Base-by-base conservation (phyloP, 805 yeast genomes). In the Ogataea trehalophila region DNA sequence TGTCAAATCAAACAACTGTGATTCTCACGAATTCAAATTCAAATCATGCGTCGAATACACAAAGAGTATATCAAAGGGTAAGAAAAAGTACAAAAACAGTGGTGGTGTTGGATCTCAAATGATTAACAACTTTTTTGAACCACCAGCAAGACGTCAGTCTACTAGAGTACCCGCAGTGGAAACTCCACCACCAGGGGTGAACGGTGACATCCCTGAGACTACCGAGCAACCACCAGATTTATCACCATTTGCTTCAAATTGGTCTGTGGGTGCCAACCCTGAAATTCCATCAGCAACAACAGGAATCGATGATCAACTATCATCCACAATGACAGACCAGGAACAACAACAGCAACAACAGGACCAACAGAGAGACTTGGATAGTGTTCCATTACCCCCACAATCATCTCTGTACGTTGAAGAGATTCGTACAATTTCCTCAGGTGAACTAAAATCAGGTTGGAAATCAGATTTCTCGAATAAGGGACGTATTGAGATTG, bases 381-480 rank as follows among this genome's bases (percentile, higher is more conserved):
- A 33, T 18, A 42, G 16, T 6, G 15, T 37, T 20, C 48, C 48
- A 13, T 33, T 42, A 26, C 47, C 62, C 42, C 53, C 35, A 4
- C 50, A 51, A 1, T 39, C 58, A 1, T 56, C 51, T 4, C 50
- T 86, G 14, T 85, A 76, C 56, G 65, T 81, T 13, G 95, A 90
- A 63, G 96, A 91, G 59, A 76, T 77, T 7, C 75, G 91, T 31
- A 79, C 87, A 5, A 70, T 94, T 8, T 77, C 84, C 13, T 77
- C 81, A 46, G 97, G 97, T 11, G 96, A 87, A 51, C 67, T 89
- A 60, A 87, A 86, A 61, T 74, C 78, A 31, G 99, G 99, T 4
- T 94, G 99, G 99, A 94, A 94, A 64, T 81, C 94, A 1, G 99
- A 94, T 66, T 91, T 85, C 62, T 67, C 81, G 6, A 85, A 81